Evolutionary conservation across 2,329 filamentous ascomycete genomes (phyloP), one percentile per base, ranked within the genome.

Genomic region (Ophiobolus disseminans): DNA sequence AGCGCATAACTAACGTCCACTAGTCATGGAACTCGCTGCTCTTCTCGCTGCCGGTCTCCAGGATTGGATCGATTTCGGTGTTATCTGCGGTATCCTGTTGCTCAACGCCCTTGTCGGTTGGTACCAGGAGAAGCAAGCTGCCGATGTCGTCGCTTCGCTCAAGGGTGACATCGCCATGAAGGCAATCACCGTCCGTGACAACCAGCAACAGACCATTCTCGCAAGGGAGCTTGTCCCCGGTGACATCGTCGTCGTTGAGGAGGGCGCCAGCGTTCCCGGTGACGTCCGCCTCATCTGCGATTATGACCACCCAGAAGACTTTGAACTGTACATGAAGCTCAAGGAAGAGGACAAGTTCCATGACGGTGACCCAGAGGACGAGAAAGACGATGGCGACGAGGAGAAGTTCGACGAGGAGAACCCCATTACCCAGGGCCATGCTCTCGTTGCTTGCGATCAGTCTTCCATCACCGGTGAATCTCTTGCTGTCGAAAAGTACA

Each of bases 391-490:
- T 2, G 80, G 82, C 9, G 80, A 81, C 34, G 84, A 85, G 22
- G 81, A 84, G 20, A 82, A 82, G 8, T 80, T 79, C 40, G 84
- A 86, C 47, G 80, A 82, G 47, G 78, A 74, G 45, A 67, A 65
- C 54, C 68, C 64, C 59, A 75, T 78, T 66, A 84, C 83, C 69
- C 82, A 81, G 58, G 87, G 87, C 60, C 82, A 85, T 65, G 80
- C 85, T 54, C 81, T 90, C 60, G 78, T 90, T 66, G 87, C 88
- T 58, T 84, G 85, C 64, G 88, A 91, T 78, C 87, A 90, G 78
- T 90, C 87, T 69, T 87, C 88, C 75, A 90, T 91, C 75, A 90
- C 88, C 63, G 88, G 88, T 77, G 88, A 90, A 75, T 91, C 88
- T 53, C 84, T 90, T 59, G 88, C 88, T 59, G 88, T 90, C 55